Evolutionary conservation across 106 monocot species (phyloP).

Genomic region (Dioscorea zingiberensis): DNA sequence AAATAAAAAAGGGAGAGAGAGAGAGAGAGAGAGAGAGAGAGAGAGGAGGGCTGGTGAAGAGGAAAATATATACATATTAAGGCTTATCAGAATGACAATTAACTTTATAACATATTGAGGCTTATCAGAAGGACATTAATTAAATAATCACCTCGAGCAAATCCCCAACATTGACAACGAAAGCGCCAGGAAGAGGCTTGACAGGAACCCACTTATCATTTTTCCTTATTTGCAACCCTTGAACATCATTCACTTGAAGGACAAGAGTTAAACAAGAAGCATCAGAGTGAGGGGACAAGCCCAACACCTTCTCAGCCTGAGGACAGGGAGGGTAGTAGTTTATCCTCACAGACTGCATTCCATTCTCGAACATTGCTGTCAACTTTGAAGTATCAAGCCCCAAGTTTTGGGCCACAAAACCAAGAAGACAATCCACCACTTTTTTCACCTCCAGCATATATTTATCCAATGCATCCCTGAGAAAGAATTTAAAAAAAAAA

Average conservation of each 20-base stretch:
- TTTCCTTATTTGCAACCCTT: background rate
- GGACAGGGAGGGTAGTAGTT: constrained; percentile 9
- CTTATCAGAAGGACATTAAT: too few relatives aligned
- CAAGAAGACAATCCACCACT: background rate
- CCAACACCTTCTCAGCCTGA: background rate
- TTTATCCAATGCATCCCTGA: constrained; percentile 1
- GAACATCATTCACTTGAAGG: constrained; percentile 6
- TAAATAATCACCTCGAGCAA: background rate
- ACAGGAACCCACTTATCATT: constrained; percentile 3
- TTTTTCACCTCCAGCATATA: background rate
- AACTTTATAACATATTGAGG: too few relatives aligned
- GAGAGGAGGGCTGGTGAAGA: background rate
- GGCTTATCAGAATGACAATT: too few relatives aligned
- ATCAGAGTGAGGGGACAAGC: constrained; percentile 7
- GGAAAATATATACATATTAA: background rate
- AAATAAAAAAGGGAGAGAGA: too few relatives aligned
- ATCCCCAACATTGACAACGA: constrained; percentile 6
- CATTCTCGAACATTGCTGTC: background rate
- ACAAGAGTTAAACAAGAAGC: background rate
- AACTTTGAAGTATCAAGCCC: background rate
- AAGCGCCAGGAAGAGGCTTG: background rate
- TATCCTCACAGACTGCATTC: background rate
- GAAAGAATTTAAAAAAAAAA: background rate
- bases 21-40: too few relatives aligned
- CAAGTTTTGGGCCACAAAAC: background rate